Evolutionary conservation across 768 basidiomycete genomes (phyloP), one percentile per base, ranked within the genome.

Genomic region (Lentinula boryana): DNA sequence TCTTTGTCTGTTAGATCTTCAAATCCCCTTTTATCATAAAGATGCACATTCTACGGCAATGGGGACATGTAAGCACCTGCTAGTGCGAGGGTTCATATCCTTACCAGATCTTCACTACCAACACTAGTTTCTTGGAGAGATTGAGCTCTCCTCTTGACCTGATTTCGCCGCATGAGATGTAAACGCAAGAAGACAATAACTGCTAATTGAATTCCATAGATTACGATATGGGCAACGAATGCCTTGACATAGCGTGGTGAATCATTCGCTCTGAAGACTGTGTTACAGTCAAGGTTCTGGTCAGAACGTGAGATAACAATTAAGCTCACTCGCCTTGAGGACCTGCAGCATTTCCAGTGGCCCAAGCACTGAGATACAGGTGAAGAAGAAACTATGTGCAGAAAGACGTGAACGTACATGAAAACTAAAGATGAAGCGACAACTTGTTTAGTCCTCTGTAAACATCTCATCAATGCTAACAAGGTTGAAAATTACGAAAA

Each of bases 1-100:
- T 81, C 74, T 35, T 66, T 62, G 64, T 83, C 81, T 10, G 81
- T 83, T 27, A 81, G 66, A 65, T 82, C 81, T 38, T 76, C 75
- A 58, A 82, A 82, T 1, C 79, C 79, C 55, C 74, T 75, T 27
- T 70, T 70, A 63, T 80, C 78, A 23, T 63, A 65, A 36, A 76
- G 63, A 33, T 73, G 64, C 56, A 72, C 71, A 51, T 72, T 64
- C 73, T 75, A 41, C 3, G 41, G 40, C 5, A 38, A 40, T 23
- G n/a, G 51, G 38, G 58, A 50, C 52, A 41, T 36, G 21, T 23
- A 40, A 18, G 35, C 35, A 16, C n/a, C 5, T 18, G 48, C 9
- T 5, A 18, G 59, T 44, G 48, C 31, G 53, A 59, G 13, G 55
- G 7, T 41, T 65, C 49, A 15, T 49, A 16, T 10, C 62, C 70